A percentile compares a stretch with the other conserved stretches of the same genome.
phyloP scores from a whole-genome alignment of 331 rosid genomes.

The Quercus phellos region DNA sequence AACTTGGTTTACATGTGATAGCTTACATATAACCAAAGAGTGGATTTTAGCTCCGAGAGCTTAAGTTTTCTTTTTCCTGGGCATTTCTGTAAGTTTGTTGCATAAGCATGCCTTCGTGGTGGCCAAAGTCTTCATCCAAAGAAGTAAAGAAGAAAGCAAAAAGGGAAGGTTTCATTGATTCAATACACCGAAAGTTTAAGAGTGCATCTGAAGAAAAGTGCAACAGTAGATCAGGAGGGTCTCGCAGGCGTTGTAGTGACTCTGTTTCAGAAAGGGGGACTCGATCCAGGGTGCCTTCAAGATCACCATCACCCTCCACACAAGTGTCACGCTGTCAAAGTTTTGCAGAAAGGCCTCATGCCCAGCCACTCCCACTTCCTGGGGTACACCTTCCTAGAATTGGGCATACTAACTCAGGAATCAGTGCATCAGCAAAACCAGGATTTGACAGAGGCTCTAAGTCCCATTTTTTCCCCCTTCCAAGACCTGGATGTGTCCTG shows the following conservation, averaged over 20 bases:
- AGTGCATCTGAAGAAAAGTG: conserved; percentile 66
- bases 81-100: not conserved
- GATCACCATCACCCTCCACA: conserved; percentile 90
- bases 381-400: conserved; percentile 52
- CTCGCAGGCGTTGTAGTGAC: conserved; percentile 61
- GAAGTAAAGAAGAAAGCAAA: conserved; percentile 74
- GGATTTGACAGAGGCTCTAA: conserved; percentile 57
- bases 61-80: too few species aligned
- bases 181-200: conserved; percentile 71
- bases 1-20: conserved; percentile 14
- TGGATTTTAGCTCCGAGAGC: not conserved
- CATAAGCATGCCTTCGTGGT: conserved; percentile 79
- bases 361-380: conserved; percentile 97
- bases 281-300: conserved; percentile 58
- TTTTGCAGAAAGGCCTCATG: conserved; percentile 76
- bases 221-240: conserved; percentile 51
- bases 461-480: conserved; percentile 61
- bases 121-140: conserved; percentile 84
- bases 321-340: conserved; percentile 85
- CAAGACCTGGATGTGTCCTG: conserved; percentile 64
- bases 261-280: conserved; percentile 73
- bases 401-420: conserved; percentile 75
- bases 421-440: conserved; percentile 60
- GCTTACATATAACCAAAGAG: conserved; percentile 15
- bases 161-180: conserved; percentile 73